A percentile compares a stretch with the other conserved stretches of the same genome.
Evolutionary conservation across 805 yeast species (phyloP).

Genomic region (Saccharomycopsis microspora): DNA sequence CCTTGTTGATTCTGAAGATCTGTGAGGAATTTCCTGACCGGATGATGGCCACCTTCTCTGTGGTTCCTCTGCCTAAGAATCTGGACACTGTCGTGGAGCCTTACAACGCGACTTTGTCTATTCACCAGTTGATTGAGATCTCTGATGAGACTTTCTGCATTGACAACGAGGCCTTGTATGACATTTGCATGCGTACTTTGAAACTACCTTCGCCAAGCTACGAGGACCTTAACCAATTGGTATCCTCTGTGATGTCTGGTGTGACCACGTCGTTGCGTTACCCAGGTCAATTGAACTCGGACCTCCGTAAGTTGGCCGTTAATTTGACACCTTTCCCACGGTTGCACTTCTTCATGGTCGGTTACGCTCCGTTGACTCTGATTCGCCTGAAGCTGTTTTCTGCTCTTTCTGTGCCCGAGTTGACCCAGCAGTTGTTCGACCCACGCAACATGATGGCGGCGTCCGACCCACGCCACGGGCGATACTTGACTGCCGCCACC

Average conservation of each 20-base stretch:
- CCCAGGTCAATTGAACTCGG: conserved; percentile 93
- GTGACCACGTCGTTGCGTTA: conserved; percentile 88
- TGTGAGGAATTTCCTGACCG: conserved; percentile 91
- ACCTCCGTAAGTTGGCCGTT: conserved; percentile 85
- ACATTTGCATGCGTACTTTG: conserved; percentile 78
- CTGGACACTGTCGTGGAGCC: conserved; percentile 94
- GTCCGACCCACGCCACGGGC: conserved; percentile 80
- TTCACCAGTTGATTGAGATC: conserved; percentile 84
- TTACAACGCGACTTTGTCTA: conserved; percentile 82
- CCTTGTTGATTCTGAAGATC: conserved; percentile 71
- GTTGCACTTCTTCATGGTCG: conserved; percentile 90
- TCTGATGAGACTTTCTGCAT: conserved; percentile 92
- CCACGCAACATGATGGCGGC: conserved; percentile 95
- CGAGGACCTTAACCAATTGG: conserved; percentile 69
- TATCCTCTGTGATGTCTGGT: conserved; percentile 90
- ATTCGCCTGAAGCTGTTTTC: conserved; percentile 73
- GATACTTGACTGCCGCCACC: conserved; percentile 87
- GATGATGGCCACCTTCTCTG: conserved; percentile 93
- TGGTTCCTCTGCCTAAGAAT: conserved; percentile 83
- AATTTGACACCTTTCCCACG: conserved; percentile 93
- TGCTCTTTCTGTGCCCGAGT: conserved; percentile 78
- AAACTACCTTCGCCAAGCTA: conserved; percentile 72
- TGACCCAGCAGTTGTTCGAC: conserved; percentile 89
- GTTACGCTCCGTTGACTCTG: conserved; percentile 86
- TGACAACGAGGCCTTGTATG: conserved; percentile 88